Evolutionary conservation across 352 stramenopile species (phyloP).

Genomic region (Phytophthora constricta): DNA sequence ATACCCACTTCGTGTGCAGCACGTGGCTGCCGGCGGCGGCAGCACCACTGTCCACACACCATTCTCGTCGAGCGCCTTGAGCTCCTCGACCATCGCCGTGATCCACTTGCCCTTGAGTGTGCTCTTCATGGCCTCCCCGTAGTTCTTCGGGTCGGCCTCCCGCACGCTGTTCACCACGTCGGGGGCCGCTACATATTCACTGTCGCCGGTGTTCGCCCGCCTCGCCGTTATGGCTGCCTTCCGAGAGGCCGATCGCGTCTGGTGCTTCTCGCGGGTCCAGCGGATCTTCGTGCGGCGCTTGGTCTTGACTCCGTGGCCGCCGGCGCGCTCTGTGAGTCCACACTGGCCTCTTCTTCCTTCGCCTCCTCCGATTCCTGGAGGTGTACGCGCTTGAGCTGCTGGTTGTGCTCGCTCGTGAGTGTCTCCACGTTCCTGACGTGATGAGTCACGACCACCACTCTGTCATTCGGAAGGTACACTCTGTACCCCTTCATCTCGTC

Average conservation of each 20-base stretch:
- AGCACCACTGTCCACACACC: neutral
- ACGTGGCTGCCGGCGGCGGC: neutral
- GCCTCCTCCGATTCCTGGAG: conserved; percentile 8
- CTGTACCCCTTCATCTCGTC: conserved; percentile 23
- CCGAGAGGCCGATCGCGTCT: conserved; percentile 30
- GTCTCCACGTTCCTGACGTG: conserved; percentile 14
- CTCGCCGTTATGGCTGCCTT: too few relatives aligned
- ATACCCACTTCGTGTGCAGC: conserved; percentile 17
- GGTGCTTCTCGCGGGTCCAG: conserved; percentile 29
- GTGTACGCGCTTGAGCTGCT: conserved; percentile 1
- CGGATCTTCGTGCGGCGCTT: conserved; percentile 5
- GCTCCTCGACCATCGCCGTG: neutral
- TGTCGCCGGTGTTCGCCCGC: neutral
- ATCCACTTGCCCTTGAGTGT: neutral
- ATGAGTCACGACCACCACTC: conserved; percentile 2
- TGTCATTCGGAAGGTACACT: conserved; percentile 17
- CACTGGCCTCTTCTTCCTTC: conserved; percentile 11
- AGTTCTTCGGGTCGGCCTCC: conserved; percentile 18
- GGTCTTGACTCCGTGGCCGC: neutral
- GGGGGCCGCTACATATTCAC: neutral
- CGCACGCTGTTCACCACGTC: conserved; percentile 6
- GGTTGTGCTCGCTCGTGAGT: neutral
- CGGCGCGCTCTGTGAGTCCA: neutral
- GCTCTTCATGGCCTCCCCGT: conserved; percentile 17
- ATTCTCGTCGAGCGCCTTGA: conserved; percentile 8